Percentiles rank a stretch among this genome's conserved stretches.
phyloP scores from a whole-genome alignment of 108 stramenopile genomes.

The Tribonema minus region DNA sequence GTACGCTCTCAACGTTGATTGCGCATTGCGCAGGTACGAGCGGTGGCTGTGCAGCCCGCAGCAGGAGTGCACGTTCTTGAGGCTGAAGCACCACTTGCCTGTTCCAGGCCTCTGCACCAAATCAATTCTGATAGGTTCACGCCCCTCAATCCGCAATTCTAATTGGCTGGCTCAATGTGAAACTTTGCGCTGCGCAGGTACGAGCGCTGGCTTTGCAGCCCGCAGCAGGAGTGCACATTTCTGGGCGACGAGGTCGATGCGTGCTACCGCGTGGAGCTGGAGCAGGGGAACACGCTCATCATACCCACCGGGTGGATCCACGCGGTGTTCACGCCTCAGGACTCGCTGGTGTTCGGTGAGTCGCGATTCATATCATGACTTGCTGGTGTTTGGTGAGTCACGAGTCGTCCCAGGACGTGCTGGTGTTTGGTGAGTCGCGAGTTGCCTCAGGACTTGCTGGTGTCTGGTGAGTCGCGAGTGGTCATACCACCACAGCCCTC shows the following conservation, averaged over 20 bases:
- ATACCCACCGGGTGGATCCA: slow-evolving; percentile 91
- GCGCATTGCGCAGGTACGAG: slow-evolving; percentile 59
- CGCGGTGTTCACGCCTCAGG: slow-evolving; percentile 79
- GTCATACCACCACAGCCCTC: too few species aligned
- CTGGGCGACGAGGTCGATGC: slow-evolving; percentile 41
- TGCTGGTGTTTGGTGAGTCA: slow-evolving; percentile 71
- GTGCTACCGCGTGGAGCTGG: slow-evolving; percentile 55
- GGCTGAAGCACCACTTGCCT: too few species aligned
- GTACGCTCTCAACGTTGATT: too few species aligned
- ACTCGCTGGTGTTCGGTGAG: slow-evolving; percentile 73
- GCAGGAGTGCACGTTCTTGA: slow-evolving; percentile 63
- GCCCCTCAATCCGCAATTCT: too few species aligned
- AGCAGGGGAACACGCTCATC: slow-evolving; percentile 68
- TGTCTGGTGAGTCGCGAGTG: slow-evolving; percentile 70
- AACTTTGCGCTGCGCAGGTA: slow-evolving; percentile 31
- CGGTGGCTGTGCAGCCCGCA: slow-evolving; percentile 68
- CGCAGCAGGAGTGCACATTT: slow-evolving; percentile 62
- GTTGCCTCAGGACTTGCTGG: slow-evolving; percentile 67
- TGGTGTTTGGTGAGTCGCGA: slow-evolving; percentile 75
- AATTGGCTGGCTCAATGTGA: too few species aligned
- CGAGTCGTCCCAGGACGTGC: slow-evolving; percentile 60
- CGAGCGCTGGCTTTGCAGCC: slow-evolving; percentile 69
- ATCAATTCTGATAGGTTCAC: too few species aligned
- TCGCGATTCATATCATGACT: too few species aligned
- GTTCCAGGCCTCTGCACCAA: too few species aligned